Base-by-base conservation (phyloP, 805 yeast species). In the Metschnikowia dekortorum region DNA sequence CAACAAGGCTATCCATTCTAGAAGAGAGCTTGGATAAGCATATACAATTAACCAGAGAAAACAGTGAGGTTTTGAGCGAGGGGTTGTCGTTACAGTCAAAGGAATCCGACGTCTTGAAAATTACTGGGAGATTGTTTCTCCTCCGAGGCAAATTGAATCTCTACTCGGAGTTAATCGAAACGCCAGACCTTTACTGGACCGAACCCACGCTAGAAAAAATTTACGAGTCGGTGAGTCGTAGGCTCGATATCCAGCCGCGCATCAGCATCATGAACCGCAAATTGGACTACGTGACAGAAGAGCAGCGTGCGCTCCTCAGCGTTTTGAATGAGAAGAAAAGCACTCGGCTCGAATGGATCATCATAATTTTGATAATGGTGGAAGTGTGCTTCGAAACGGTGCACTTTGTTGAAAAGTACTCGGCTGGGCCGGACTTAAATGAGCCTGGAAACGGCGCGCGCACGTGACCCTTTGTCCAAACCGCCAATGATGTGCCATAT, bases 181-280 rank as follows among this genome's bases (percentile, higher is more conserved):
- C 95, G 0, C 97, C 97, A 0, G 97, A 91, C 64, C 68, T 89
- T 39, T 91, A 90, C 66, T 91, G 97, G 97, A 80, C 89, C 42
- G 96, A 90, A 62, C 96, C 97, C 1, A 81, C 82, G 33, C 71
- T 91, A 48, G 97, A 91, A 62, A 76, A 76, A 48, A 81, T 89
- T 8, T 91, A 89, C 65, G 79, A 83, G 44, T 76, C 80, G 16
- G 82, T 89, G 7, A 85, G 95, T 0, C 78, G 78, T 44, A 80
- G 80, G 22, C 71, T 91, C 49, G 97, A 91, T 60, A 82, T 91
- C 31, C 75, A 77, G 31, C 87, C 92, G 6, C 74, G 97, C 53
- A 87, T 90, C 44, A 74, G 81, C 31, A 89, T 90, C 34, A 70
- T 91, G 63, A 91, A 91, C 65, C 78, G 90, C 48, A 90, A 90